Percentiles rank a stretch among this genome's conserved stretches.
Evolutionary conservation across 805 yeast genomes (phyloP).

Genomic region (Ogataea minuta): DNA sequence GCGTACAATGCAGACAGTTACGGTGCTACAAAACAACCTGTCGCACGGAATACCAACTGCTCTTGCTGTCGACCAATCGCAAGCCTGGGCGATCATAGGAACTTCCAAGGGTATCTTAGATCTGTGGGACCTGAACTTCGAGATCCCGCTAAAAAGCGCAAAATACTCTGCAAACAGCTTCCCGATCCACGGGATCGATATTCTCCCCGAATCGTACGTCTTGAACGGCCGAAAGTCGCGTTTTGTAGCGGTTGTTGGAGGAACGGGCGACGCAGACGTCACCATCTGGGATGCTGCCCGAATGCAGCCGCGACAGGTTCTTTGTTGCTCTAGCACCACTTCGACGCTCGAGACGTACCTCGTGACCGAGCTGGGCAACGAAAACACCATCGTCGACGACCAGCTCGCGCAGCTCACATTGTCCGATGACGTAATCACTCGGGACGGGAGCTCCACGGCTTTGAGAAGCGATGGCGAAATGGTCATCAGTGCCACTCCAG

Average conservation of each 20-base stretch:
- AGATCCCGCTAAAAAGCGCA: constrained; percentile 59
- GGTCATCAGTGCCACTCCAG: constrained; percentile 19
- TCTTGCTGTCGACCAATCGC: constrained; percentile 52
- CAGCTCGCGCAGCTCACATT: constrained; percentile 19
- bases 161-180: constrained; percentile 41
- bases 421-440: constrained; percentile 10
- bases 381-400: constrained; percentile 23
- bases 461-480: constrained; percentile 14
- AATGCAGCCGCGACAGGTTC: constrained; percentile 46
- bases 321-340: constrained; percentile 25
- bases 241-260: constrained; percentile 63
- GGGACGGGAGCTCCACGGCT: constrained; percentile 29
- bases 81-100: constrained; percentile 69
- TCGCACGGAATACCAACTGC: constrained; percentile 65
- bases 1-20: constrained; percentile 46
- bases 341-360: constrained; percentile 28
- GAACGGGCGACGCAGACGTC: constrained; percentile 55
- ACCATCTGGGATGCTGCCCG: constrained; percentile 75
- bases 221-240: constrained; percentile 37
- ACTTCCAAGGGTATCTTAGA: constrained; percentile 71
- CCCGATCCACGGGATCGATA: constrained; percentile 48
- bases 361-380: constrained; percentile 24
- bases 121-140: constrained; percentile 80
- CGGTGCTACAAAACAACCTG: constrained; percentile 50
- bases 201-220: constrained; percentile 41